Evolutionary conservation across 192 early-diverging fungal genomes (phyloP).

Genomic region (Coemansia sp.): DNA sequence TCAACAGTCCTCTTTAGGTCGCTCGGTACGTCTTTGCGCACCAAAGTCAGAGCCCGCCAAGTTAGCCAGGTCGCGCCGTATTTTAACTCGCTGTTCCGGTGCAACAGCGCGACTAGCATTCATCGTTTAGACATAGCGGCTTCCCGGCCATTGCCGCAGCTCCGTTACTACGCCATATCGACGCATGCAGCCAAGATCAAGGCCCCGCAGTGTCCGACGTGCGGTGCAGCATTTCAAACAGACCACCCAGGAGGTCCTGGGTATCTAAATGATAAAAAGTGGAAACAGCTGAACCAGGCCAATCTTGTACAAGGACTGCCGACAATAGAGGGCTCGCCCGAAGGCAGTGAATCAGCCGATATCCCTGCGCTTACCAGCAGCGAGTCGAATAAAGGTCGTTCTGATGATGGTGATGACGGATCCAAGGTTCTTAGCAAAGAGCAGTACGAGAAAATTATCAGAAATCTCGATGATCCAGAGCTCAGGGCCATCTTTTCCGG

Average conservation of each 20-base stretch:
- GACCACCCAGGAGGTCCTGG: conserved; percentile 51
- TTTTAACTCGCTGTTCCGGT: neutral
- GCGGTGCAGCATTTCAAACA: conserved; percentile 68
- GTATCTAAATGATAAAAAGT: conserved; percentile 53
- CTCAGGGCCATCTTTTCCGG: conserved; percentile 37
- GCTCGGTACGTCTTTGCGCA: neutral
- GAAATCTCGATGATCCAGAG: conserved; percentile 47
- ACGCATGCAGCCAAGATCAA: conserved; percentile 34
- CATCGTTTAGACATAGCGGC: neutral
- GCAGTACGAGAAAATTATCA: conserved; percentile 39
- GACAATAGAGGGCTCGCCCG: neutral
- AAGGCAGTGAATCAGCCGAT: neutral
- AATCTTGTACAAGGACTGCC: conserved; percentile 36
- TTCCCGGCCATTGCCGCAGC: neutral
- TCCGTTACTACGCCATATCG: conserved; percentile 18
- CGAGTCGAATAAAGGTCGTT: neutral
- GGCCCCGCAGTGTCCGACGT: conserved; percentile 62
- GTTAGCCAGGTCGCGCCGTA: neutral
- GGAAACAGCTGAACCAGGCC: conserved; percentile 48
- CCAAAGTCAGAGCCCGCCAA: neutral
- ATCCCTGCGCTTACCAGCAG: conserved; percentile 13
- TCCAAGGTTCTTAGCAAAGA: conserved; percentile 43
- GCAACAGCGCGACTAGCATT: neutral
- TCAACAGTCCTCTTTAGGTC: neutral
- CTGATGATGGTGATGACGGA: neutral